These are phyloP conservation scores for Piromyces sp. DNA, from an alignment of 192 early-diverging fungal species.

Conservation along the genomic window DNA sequence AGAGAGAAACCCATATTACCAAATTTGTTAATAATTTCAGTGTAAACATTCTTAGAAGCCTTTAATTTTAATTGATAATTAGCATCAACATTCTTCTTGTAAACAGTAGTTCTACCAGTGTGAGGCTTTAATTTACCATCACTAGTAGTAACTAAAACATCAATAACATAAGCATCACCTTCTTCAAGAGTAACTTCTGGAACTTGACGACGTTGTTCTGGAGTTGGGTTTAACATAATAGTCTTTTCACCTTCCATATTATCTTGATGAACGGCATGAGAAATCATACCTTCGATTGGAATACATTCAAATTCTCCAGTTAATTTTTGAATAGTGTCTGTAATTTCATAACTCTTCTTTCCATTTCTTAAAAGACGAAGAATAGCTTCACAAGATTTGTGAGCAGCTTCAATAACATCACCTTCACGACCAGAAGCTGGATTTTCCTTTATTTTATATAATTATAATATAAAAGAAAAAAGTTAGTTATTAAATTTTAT, in stretches of 20 bases:
- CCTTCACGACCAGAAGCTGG: conserved; percentile 65
- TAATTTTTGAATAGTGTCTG: conserved; percentile 63
- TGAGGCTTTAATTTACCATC: conserved; percentile 59
- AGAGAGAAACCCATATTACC: conserved; percentile 79
- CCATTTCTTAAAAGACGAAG: conserved; percentile 77
- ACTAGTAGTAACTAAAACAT: conserved; percentile 73
- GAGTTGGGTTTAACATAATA: conserved; percentile 78
- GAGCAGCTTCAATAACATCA: conserved; percentile 72
- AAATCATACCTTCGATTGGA: conserved; percentile 80
- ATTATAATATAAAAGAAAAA: too few species aligned
- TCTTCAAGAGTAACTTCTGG: conserved; percentile 36
- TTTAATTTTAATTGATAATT: conserved; percentile 78
- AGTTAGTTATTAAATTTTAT: too few species aligned
- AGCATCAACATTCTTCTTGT: conserved; percentile 60
- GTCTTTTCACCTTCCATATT: conserved; percentile 80
- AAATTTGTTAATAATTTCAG: conserved; percentile 58
- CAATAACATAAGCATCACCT: conserved; percentile 83
- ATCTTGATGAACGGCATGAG: conserved; percentile 71
- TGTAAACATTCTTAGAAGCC: conserved; percentile 52
- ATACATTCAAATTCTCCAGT: conserved; percentile 64
- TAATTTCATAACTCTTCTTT: conserved; percentile 48
- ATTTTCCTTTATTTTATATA: conserved; percentile 9
- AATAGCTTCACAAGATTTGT: conserved; percentile 65
- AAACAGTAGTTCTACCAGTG: conserved; percentile 70
- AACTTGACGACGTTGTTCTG: conserved; percentile 53